Evolutionary conservation across 306 rosid genomes (phyloP).

Genomic region (Ammopiptanthus mongolicus): DNA sequence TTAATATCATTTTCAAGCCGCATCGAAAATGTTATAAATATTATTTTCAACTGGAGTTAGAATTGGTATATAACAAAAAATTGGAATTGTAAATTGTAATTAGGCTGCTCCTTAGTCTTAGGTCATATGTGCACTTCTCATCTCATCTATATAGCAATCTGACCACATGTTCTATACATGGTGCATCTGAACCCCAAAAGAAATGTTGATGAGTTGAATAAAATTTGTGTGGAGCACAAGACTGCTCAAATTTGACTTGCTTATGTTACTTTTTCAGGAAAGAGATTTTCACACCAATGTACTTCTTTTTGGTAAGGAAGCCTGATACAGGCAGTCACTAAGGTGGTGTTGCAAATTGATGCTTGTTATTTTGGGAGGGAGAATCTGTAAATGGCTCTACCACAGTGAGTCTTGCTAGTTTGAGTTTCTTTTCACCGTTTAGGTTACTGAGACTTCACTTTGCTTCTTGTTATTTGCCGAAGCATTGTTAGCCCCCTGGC

Average conservation of each 20-base stretch:
- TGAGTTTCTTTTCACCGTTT: constrained; percentile 1
- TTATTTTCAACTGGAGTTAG: not conserved
- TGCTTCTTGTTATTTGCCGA: not conserved
- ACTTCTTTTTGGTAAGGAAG: constrained; percentile 80
- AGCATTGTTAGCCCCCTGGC: not conserved
- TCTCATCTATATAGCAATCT: not conserved
- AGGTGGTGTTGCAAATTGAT: not conserved
- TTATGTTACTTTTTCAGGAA: constrained; percentile 38
- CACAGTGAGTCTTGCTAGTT: not conserved
- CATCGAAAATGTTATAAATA: not conserved
- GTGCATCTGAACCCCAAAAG: not conserved
- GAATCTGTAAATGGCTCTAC: not conserved
- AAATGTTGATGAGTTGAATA: not conserved
- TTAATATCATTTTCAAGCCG: not conserved
- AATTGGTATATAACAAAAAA: not conserved
- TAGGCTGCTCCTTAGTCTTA: not conserved
- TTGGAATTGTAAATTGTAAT: not conserved
- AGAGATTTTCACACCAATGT: constrained; percentile 83
- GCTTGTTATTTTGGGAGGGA: not conserved
- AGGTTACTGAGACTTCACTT: not conserved
- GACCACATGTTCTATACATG: not conserved
- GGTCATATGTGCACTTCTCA: not conserved
- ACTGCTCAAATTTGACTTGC: not conserved
- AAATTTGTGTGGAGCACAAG: not conserved
- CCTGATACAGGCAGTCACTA: constrained; percentile 35